Conservation (phyloP, 2,329 filamentous ascomycete genomes). For the Allantophomopsis lycopodina region DNA sequence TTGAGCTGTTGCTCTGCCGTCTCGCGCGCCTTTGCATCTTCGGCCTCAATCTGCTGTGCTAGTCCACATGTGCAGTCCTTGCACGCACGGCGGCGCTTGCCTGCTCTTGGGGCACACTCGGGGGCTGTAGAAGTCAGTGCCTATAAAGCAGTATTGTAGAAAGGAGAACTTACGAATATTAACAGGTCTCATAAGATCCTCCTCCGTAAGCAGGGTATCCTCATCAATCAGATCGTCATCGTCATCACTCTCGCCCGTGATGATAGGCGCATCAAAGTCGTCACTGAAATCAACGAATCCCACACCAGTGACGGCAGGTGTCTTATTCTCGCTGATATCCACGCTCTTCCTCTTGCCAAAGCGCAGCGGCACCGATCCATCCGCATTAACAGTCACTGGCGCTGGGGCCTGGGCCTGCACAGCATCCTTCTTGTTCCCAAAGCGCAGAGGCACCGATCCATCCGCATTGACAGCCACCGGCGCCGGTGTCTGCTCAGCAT, state of each 20-base stretch:
- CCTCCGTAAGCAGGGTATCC: slow-evolving; percentile 71
- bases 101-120: slow-evolving; percentile 76
- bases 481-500: slow-evolving; percentile 28
- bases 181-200: slow-evolving; percentile 66
- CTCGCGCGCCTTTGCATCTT: slow-evolving; percentile 58
- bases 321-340: slow-evolving; percentile 14
- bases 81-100: slow-evolving; percentile 83
- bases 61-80: slow-evolving; percentile 97
- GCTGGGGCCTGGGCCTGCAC: slow-evolving; percentile 11
- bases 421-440: slow-evolving; percentile 45
- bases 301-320: slow-evolving; percentile 32
- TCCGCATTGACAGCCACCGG: not conserved
- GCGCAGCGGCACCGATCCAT: slow-evolving; percentile 2
- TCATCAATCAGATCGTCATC: slow-evolving; percentile 89
- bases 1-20: slow-evolving; percentile 50
- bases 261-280: slow-evolving; percentile 40
- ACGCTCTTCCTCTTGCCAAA: slow-evolving; percentile 13
- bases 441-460: slow-evolving; percentile 31
- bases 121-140: slow-evolving; percentile 37
- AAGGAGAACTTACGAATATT: slow-evolving; percentile 55
- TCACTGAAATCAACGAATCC: slow-evolving; percentile 57
- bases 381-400: not conserved
- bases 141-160: slow-evolving; percentile 1
- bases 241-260: slow-evolving; percentile 36
- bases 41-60: slow-evolving; percentile 70